Evolutionary conservation across 83 land plant species (phyloP).

Genomic region (Picea abies): DNA sequence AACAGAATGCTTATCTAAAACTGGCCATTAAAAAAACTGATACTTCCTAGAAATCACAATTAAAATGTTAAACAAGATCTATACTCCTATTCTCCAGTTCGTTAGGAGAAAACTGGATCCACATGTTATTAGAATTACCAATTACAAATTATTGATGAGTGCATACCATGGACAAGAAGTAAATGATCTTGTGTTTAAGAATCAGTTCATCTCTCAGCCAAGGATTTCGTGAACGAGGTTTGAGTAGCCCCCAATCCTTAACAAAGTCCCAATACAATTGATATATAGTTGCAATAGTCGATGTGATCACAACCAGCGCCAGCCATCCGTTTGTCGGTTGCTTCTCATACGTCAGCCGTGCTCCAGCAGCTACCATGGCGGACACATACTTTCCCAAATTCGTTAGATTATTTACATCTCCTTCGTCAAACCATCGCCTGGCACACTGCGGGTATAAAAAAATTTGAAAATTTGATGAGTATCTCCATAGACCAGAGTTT

Average conservation of each 20-base stretch:
- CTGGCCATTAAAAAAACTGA: too few species aligned
- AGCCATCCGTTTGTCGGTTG: slow-evolving; percentile 54
- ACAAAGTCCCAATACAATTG: slow-evolving; percentile 94
- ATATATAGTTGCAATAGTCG: slow-evolving; percentile 76
- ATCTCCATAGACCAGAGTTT: background rate
- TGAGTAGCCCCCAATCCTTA: slow-evolving; percentile 90
- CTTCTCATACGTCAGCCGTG: slow-evolving; percentile 72
- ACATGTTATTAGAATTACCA: too few species aligned
- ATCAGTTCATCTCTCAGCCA: slow-evolving; percentile 85
- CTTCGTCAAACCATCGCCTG: slow-evolving; percentile 83
- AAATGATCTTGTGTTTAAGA: slow-evolving; percentile 63
- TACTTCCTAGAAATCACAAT: too few species aligned
- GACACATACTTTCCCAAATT: slow-evolving; percentile 86
- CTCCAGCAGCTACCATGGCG: slow-evolving; percentile 85
- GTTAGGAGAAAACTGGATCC: too few species aligned
- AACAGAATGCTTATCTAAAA: too few species aligned
- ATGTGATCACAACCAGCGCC: slow-evolving; percentile 57
- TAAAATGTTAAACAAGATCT: too few species aligned
- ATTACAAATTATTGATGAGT: too few species aligned
- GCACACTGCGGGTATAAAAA: slow-evolving; percentile 49
- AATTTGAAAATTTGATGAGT: background rate
- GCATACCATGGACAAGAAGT: slow-evolving; percentile 78
- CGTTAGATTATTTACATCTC: slow-evolving; percentile 51
- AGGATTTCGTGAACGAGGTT: slow-evolving; percentile 60
- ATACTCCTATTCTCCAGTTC: too few species aligned